These are phyloP conservation scores for Pyrenophora graminea DNA, from an alignment of 2,329 filamentous ascomycete species.

Conservation along the genomic window DNA sequence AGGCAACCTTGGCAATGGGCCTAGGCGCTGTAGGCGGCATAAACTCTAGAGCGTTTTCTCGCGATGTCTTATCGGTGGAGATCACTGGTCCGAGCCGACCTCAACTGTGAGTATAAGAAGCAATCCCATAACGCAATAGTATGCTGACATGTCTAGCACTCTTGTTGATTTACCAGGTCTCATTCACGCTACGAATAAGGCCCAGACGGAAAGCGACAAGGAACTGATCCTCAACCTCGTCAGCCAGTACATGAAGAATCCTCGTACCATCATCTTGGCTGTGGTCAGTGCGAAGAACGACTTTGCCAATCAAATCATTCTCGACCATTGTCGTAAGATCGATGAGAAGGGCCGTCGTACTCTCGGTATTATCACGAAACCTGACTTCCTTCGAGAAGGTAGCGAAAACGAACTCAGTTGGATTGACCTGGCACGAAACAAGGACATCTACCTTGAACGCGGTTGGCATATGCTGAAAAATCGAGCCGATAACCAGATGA, in stretches of 20 bases:
- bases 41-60: constrained; percentile 42
- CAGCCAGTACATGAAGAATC: constrained; percentile 33
- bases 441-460: constrained; percentile 47
- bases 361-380: constrained; percentile 63
- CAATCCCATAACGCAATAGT: constrained; percentile 18
- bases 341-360: constrained; percentile 56
- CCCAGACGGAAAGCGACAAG: constrained; percentile 28
- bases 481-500: constrained; percentile 43
- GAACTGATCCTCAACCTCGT: constrained; percentile 31
- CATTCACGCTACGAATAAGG: constrained; percentile 42
- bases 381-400: constrained; percentile 51
- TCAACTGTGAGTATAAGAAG: constrained; percentile 27
- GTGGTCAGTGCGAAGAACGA: constrained; percentile 50
- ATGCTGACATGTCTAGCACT: constrained; percentile 39
- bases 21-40: constrained; percentile 25
- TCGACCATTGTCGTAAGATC: constrained; percentile 53
- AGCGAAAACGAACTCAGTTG: constrained; percentile 52
- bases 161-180: constrained; percentile 55
- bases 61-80: constrained; percentile 50
- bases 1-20: constrained; percentile 59
- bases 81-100: constrained; percentile 47
- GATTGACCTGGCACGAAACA: constrained; percentile 47
- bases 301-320: constrained; percentile 62
- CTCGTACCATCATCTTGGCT: constrained; percentile 38
- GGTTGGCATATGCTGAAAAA: constrained; percentile 63